Evolutionary conservation across 1,284 basidiomycete genomes (phyloP).

Genomic region (Malassezia restricta): DNA sequence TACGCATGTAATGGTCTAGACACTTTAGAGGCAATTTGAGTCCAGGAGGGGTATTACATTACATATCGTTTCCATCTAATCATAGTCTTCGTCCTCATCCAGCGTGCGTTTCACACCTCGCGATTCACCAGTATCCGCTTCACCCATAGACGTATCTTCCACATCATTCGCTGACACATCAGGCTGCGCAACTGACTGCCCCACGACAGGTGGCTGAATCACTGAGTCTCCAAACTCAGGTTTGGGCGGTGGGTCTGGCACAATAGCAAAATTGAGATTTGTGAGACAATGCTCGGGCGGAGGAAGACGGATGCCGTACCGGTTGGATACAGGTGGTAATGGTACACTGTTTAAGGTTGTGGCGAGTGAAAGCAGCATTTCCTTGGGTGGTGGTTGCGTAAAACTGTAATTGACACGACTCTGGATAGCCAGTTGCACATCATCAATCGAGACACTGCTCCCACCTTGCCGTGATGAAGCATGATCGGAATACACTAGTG

Average conservation of each 20-base stretch:
- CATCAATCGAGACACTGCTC: constrained; percentile 59
- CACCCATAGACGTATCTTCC: constrained; percentile 13
- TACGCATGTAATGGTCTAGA: not conserved
- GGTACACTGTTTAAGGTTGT: constrained; percentile 79
- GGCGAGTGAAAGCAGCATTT: constrained; percentile 81
- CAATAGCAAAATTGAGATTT: constrained; percentile 79
- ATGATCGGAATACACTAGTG: constrained; percentile 85
- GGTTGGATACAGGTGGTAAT: constrained; percentile 81
- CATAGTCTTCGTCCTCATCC: constrained; percentile 45
- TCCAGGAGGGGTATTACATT: too few relatives aligned
- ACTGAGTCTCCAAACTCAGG: constrained; percentile 7
- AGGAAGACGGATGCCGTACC: constrained; percentile 83
- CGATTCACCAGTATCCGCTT: constrained; percentile 4
- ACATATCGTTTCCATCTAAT: constrained; percentile 13
- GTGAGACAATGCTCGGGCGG: constrained; percentile 70
- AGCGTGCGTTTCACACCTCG: constrained; percentile 34
- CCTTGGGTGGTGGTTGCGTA: constrained; percentile 81
- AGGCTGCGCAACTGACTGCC: not conserved
- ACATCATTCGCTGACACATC: not conserved
- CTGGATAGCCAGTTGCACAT: constrained; percentile 79
- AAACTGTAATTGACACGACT: constrained; percentile 88
- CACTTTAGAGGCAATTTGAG: too few relatives aligned
- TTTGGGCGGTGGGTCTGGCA: constrained; percentile 62
- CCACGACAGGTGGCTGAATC: not conserved
- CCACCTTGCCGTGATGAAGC: constrained; percentile 49